A percentile compares a stretch with the other conserved stretches of the same genome.
Conservation (phyloP, 2,329 filamentous ascomycete genomes). For the Trichoderma gracile region DNA sequence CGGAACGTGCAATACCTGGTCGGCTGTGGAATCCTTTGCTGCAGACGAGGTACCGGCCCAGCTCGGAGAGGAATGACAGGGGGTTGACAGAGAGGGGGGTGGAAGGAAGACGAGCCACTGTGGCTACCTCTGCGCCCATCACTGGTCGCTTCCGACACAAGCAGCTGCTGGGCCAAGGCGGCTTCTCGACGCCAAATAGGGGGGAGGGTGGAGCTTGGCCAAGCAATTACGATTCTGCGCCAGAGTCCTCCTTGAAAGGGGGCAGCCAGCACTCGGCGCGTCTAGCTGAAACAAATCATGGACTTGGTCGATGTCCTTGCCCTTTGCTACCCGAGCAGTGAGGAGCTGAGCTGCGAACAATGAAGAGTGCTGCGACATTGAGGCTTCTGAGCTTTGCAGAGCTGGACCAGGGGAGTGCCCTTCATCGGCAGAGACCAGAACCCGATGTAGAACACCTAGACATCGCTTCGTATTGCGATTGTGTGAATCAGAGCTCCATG, state of each 20-base stretch:
- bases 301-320: too few species aligned
- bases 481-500: slow-evolving; percentile 2
- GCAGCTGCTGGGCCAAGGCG: slow-evolving; percentile 22
- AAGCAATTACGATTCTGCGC: slow-evolving; percentile 29
- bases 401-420: not conserved
- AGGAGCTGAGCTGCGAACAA: slow-evolving; percentile 1
- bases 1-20: slow-evolving; percentile 16
- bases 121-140: slow-evolving; percentile 33
- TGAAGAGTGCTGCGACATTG: slow-evolving; percentile 5
- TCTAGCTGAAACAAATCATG: not conserved
- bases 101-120: slow-evolving; percentile 31
- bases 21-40: slow-evolving; percentile 23
- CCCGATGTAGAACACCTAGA: not conserved
- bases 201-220: slow-evolving; percentile 29
- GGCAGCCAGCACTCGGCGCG: slow-evolving; percentile 4
- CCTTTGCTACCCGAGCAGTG: too few species aligned
- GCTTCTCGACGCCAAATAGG: slow-evolving; percentile 23
- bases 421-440: not conserved
- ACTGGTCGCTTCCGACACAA: slow-evolving; percentile 9
- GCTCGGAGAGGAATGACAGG: slow-evolving; percentile 22
- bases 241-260: slow-evolving; percentile 20
- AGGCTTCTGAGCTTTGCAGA: slow-evolving; percentile 11
- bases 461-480: not conserved
- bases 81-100: slow-evolving; percentile 15
- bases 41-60: slow-evolving; percentile 23